phyloP scores from a whole-genome alignment of 1,139 yeast genomes.

The Suhomyces yuchorum region DNA sequence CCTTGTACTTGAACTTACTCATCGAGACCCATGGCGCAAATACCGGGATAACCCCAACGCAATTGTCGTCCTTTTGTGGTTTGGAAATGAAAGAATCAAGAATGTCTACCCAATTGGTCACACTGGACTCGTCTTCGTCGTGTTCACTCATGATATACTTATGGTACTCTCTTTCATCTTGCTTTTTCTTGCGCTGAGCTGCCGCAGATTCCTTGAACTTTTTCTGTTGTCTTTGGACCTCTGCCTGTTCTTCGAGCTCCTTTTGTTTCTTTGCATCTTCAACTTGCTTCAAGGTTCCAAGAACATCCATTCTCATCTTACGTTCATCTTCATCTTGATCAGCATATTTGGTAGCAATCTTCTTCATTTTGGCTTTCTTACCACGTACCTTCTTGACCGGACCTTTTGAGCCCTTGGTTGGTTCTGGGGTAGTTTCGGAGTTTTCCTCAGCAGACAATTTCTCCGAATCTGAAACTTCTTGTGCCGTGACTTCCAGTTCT shows the following conservation, averaged over 20 bases:
- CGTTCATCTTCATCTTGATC: conserved; percentile 94
- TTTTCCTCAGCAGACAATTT: conserved; percentile 2
- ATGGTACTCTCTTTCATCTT: conserved; percentile 49
- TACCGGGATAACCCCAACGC: conserved; percentile 71
- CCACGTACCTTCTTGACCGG: conserved; percentile 58
- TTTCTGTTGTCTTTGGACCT: conserved; percentile 35
- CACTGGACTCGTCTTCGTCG: conserved; percentile 37
- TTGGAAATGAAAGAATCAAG: conserved; percentile 44
- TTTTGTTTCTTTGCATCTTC: conserved; percentile 40
- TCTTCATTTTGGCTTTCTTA: conserved; percentile 79
- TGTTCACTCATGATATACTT: conserved; percentile 45
- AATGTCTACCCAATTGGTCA: conserved; percentile 39
- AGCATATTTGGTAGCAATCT: conserved; percentile 78
- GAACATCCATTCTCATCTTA: conserved; percentile 66
- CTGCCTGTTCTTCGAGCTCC: conserved; percentile 23
- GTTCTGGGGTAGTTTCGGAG: conserved; percentile 10
- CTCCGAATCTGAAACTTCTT: background rate
- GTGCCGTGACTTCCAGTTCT: background rate
- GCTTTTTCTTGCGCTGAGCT: conserved; percentile 21
- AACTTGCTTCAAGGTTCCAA: conserved; percentile 79
- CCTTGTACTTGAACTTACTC: conserved; percentile 74
- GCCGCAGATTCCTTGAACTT: conserved; percentile 21
- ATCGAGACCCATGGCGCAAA: conserved; percentile 93
- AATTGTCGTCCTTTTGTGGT: conserved; percentile 45
- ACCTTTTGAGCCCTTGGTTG: conserved; percentile 14